Conservation (phyloP, 2,329 filamentous ascomycete species). For the Fusarium papillatum region DNA sequence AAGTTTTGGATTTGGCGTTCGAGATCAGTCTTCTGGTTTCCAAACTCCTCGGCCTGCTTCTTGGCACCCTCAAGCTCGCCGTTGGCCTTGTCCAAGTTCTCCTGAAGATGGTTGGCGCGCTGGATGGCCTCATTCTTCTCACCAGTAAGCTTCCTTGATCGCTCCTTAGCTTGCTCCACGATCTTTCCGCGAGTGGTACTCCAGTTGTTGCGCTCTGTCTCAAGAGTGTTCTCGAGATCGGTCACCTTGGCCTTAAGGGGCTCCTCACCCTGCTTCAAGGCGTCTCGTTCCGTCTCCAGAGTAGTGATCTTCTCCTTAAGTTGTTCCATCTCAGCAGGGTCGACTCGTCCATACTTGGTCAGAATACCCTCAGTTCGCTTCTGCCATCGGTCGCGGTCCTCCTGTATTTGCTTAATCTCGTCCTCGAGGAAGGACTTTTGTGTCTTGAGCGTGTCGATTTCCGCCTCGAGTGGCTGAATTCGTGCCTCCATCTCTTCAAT, state of each 20-base stretch:
- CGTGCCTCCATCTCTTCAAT: slow-evolving; percentile 81
- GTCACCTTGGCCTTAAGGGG: slow-evolving; percentile 67
- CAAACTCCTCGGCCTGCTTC: slow-evolving; percentile 49
- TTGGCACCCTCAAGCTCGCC: slow-evolving; percentile 68
- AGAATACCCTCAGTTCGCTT: slow-evolving; percentile 96
- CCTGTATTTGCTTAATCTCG: slow-evolving; percentile 89
- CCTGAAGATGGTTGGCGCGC: slow-evolving; percentile 66
- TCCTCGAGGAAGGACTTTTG: slow-evolving; percentile 86
- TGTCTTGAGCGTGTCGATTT: slow-evolving; percentile 86
- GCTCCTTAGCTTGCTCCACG: slow-evolving; percentile 74
- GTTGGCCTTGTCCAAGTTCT: slow-evolving; percentile 61
- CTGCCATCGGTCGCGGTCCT: slow-evolving; percentile 95
- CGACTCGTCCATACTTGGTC: slow-evolving; percentile 94
- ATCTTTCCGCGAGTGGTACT: slow-evolving; percentile 65
- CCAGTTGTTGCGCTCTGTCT: slow-evolving; percentile 69
- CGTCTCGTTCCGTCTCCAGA: slow-evolving; percentile 75
- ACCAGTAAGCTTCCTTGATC: slow-evolving; percentile 66
- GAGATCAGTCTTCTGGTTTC: slow-evolving; percentile 50
- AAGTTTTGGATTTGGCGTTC: slow-evolving; percentile 60
- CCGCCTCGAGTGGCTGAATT: slow-evolving; percentile 86
- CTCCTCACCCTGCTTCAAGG: slow-evolving; percentile 63
- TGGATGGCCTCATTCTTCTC: slow-evolving; percentile 66
- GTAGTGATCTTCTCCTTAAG: slow-evolving; percentile 83
- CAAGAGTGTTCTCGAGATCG: slow-evolving; percentile 64
- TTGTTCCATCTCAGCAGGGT: slow-evolving; percentile 92